A percentile compares a stretch with the other conserved stretches of the same genome.
These are phyloP conservation scores for Aspergillus novofumigatus DNA, from an alignment of 2,329 filamentous ascomycete genomes.

Conservation along the genomic window DNA sequence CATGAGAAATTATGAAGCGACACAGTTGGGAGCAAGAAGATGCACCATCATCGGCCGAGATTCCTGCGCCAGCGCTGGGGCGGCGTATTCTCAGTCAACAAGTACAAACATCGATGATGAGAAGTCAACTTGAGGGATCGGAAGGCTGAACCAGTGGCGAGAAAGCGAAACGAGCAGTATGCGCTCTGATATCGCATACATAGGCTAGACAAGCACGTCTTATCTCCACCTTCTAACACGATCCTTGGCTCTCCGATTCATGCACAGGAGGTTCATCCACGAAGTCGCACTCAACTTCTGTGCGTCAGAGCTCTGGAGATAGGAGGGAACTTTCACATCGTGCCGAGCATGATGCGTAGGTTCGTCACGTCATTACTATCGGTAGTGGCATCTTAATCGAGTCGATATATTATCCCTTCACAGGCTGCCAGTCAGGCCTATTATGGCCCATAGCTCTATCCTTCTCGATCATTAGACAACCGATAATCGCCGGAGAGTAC, in stretches of 20 bases:
- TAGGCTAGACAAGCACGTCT: conserved; percentile 6
- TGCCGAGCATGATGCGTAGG: neutral
- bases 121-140: no score
- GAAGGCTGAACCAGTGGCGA: neutral
- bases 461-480: neutral
- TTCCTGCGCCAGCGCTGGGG: no score
- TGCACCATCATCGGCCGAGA: no score
- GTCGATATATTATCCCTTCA: neutral
- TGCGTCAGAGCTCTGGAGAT: neutral
- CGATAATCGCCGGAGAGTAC: neutral
- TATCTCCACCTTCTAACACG: conserved; percentile 6
- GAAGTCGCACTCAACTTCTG: neutral
- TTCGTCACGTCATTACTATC: conserved; percentile 3
- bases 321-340: neutral
- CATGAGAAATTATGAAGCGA: no score
- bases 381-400: conserved; percentile 6
- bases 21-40: no score
- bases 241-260: conserved; percentile 2
- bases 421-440: neutral
- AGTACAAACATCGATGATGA: no score
- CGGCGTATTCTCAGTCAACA: no score
- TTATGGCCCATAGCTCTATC: no score
- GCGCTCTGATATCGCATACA: neutral
- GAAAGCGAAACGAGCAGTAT: neutral
- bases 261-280: neutral